Conservation (phyloP, 1,139 yeast genomes). For the Hemisphaericaspora lyxosophila region DNA sequence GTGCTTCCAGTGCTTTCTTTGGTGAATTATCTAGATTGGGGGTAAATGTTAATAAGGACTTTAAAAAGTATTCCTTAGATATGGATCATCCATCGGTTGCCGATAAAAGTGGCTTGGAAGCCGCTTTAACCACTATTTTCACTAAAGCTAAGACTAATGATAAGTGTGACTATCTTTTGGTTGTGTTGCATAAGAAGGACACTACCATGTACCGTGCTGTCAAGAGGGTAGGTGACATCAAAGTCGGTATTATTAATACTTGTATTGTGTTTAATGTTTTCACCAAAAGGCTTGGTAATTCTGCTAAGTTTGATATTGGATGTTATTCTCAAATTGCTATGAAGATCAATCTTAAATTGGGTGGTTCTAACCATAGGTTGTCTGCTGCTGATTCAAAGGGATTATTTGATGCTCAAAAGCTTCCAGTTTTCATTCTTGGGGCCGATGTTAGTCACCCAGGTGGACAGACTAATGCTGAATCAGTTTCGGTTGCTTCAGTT, state of each 20-base stretch:
- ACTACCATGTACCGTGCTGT: slow-evolving; percentile 12
- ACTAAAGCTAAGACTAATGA: slow-evolving; percentile 10
- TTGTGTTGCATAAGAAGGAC: slow-evolving; percentile 12
- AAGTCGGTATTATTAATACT: slow-evolving; percentile 13
- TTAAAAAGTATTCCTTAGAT: slow-evolving; percentile 11
- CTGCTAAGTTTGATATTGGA: slow-evolving; percentile 10
- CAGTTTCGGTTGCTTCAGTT: slow-evolving; percentile 15
- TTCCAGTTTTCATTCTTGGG: slow-evolving; percentile 14
- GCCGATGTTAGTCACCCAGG: slow-evolving; percentile 17
- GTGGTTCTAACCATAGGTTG: slow-evolving; percentile 15
- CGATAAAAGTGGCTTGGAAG: slow-evolving; percentile 9
- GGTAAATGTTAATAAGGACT: slow-evolving; percentile 7
- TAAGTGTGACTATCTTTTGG: slow-evolving; percentile 12
- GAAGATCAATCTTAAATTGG: slow-evolving; percentile 15
- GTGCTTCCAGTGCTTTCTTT: slow-evolving; percentile 11
- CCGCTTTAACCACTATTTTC: slow-evolving; percentile 3
- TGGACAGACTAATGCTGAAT: slow-evolving; percentile 9
- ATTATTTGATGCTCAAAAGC: slow-evolving; percentile 11
- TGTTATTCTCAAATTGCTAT: slow-evolving; percentile 15
- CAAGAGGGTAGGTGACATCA: slow-evolving; percentile 14
- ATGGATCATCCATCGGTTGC: slow-evolving; percentile 7
- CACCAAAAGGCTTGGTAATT: slow-evolving; percentile 9
- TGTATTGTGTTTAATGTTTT: slow-evolving; percentile 13
- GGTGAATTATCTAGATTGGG: slow-evolving; percentile 13
- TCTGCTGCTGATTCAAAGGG: slow-evolving; percentile 9